phyloP scores from a whole-genome alignment of 2,329 filamentous ascomycete genomes.

The Aspergillus sp. region DNA sequence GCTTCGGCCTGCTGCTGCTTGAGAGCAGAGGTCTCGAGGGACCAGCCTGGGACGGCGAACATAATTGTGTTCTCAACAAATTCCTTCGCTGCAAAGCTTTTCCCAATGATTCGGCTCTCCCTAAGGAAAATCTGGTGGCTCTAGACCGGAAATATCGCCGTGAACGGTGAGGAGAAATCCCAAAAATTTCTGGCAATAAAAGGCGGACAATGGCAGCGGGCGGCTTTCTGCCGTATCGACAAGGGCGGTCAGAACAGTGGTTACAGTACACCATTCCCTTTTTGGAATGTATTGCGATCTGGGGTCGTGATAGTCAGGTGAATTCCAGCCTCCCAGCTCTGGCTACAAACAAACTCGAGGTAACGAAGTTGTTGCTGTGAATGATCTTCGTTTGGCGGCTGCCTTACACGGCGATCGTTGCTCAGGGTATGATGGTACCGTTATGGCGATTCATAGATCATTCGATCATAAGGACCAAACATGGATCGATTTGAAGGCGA shows the following conservation, averaged over 20 bases:
- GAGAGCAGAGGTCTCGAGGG: slow-evolving; percentile 70
- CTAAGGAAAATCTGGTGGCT: not conserved
- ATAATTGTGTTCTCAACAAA: slow-evolving; percentile 45
- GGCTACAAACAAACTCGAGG: not conserved
- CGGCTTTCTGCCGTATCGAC: not conserved
- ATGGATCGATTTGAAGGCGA: too few species aligned
- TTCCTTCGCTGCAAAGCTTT: not conserved
- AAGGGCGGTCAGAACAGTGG: not conserved
- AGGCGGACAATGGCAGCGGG: slow-evolving; percentile 11
- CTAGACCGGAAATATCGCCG: not conserved
- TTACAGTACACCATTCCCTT: not conserved
- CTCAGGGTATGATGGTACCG: too few species aligned
- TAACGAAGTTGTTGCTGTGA: too few species aligned
- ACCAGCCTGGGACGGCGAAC: slow-evolving; percentile 96
- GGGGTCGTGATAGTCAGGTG: not conserved
- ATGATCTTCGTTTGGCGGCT: too few species aligned
- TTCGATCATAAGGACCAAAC: too few species aligned
- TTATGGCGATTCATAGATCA: too few species aligned
- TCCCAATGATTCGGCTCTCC: not conserved
- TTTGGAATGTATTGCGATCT: not conserved
- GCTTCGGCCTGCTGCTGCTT: slow-evolving; percentile 65
- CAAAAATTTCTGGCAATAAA: slow-evolving; percentile 22
- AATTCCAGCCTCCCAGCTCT: not conserved
- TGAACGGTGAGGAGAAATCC: slow-evolving; percentile 3
- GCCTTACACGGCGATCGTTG: too few species aligned